Percentiles rank a stretch among this genome's conserved stretches.
Evolutionary conservation across 129 eudicot genomes (phyloP).

Genomic region (Escallonia herrerae): DNA sequence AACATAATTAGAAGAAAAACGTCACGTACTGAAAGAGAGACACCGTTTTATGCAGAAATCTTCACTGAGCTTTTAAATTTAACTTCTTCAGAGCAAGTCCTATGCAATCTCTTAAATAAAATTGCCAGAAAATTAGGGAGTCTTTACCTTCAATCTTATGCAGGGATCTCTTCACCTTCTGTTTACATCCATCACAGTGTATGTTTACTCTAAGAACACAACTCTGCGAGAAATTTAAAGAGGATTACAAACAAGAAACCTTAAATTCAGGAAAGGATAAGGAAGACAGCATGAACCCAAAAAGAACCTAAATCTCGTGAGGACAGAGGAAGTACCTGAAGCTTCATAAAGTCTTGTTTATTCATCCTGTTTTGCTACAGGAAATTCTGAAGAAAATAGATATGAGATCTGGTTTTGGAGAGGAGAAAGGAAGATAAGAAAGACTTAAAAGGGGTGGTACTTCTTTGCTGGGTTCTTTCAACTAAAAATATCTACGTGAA

Average conservation of each 20-base stretch:
- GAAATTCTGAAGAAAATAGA: background rate
- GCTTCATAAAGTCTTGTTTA: constrained; percentile 72
- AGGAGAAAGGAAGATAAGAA: background rate
- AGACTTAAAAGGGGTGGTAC: background rate
- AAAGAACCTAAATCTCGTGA: background rate
- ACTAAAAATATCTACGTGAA: constrained; percentile 7
- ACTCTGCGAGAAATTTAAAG: constrained; percentile 38
- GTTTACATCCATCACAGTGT: constrained; percentile 82
- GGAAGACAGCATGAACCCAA: constrained; percentile 8
- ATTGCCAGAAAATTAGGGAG: background rate
- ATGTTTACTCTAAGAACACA: constrained; percentile 69
- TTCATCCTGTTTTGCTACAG: constrained; percentile 19
- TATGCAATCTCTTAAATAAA: background rate
- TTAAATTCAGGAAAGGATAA: constrained; percentile 42
- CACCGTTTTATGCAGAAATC: background rate
- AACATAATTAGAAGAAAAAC: too few relatives aligned
- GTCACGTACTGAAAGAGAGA: too few relatives aligned
- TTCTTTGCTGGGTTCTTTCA: constrained; percentile 1
- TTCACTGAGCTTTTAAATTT: background rate
- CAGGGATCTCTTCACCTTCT: constrained; percentile 59
- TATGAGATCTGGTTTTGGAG: background rate
- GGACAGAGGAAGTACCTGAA: constrained; percentile 42
- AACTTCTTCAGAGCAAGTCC: background rate
- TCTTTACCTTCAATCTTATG: constrained; percentile 74
- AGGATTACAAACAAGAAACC: background rate